phyloP scores from a whole-genome alignment of 2,329 filamentous ascomycete species.

The Aspergillus aculeatinus region DNA sequence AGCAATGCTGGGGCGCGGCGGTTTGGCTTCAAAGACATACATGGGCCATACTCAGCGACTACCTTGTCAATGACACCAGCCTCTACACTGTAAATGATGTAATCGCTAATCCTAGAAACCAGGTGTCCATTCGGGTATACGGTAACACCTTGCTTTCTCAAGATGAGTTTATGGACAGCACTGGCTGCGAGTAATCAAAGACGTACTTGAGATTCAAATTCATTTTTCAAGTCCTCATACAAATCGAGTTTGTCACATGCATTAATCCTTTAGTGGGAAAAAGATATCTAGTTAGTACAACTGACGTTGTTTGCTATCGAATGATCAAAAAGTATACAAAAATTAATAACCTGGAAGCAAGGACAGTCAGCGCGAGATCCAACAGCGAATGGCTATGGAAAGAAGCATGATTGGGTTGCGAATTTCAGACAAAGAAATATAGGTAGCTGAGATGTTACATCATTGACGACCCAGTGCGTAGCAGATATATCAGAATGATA shows the following conservation, averaged over 20 bases:
- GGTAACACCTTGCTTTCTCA: conserved; percentile 73
- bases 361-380: background rate
- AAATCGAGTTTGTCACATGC: conserved; percentile 92
- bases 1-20: conserved; percentile 1
- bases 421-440: conserved; percentile 78
- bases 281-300: conserved; percentile 32
- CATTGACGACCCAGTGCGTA: conserved; percentile 72
- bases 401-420: conserved; percentile 4
- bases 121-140: conserved; percentile 93
- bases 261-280: conserved; percentile 67
- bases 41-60: conserved; percentile 86
- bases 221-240: conserved; percentile 73
- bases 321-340: background rate
- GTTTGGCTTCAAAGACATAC: conserved; percentile 56
- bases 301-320: conserved; percentile 4
- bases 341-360: background rate
- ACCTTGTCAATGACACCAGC: conserved; percentile 85
- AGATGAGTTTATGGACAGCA: conserved; percentile 38
- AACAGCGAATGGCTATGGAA: background rate
- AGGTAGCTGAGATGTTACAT: conserved; percentile 99
- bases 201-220: conserved; percentile 86
- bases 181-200: conserved; percentile 36
- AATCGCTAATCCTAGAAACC: conserved; percentile 94
- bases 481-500: conserved; percentile 72
- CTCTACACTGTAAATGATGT: conserved; percentile 98